Evolutionary conservation across 257 asterid species (phyloP).

Genomic region (Ophiorrhiza pumila): DNA sequence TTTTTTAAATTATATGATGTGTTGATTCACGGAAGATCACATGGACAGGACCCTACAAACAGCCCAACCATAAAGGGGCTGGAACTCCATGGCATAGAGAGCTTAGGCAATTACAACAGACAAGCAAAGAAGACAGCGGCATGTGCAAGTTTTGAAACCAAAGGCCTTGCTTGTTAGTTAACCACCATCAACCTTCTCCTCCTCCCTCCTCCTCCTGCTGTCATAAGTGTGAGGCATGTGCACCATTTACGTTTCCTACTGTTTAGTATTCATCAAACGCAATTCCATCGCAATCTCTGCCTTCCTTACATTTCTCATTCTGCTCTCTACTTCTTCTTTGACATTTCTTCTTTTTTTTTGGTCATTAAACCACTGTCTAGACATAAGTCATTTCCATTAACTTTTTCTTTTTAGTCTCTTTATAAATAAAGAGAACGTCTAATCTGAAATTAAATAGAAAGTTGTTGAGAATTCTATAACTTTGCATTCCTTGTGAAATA

Average conservation of each 20-base stretch:
- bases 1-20: not conserved
- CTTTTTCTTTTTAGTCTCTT: no score
- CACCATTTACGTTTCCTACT: not conserved
- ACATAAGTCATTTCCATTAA: no score
- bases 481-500: no score
- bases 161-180: conserved; percentile 7
- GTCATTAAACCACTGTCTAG: no score
- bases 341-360: not conserved
- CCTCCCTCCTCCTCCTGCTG: not conserved
- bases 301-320: not conserved
- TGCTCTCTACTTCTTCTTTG: not conserved
- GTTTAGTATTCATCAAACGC: not conserved
- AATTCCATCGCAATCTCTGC: not conserved
- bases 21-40: conserved; percentile 20
- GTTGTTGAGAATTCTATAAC: no score
- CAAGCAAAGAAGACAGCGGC: conserved; percentile 28
- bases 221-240: conserved; percentile 18
- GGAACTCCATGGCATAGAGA: no score
- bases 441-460: no score
- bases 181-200: not conserved
- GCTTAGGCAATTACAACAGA: not conserved
- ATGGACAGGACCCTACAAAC: conserved; percentile 37
- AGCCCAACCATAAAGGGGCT: no score
- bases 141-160: no score
- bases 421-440: no score